Percentiles rank a stretch among this genome's conserved stretches.
Conservation (phyloP, 2,329 filamentous ascomycete genomes). For the Epichloe coenophiala region DNA sequence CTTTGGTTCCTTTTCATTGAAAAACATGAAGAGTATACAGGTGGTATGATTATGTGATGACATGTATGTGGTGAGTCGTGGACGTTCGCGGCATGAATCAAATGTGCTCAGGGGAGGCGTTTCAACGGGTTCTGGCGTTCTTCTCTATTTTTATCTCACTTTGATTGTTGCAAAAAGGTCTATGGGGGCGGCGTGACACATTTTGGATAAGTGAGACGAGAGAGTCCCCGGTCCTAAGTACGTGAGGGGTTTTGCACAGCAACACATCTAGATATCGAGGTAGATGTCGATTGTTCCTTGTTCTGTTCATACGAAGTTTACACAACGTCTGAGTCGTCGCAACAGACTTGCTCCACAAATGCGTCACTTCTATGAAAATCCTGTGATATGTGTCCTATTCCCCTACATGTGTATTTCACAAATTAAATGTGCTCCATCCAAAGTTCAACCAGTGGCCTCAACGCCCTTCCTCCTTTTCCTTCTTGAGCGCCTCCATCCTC, state of each 20-base stretch:
- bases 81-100: neutral
- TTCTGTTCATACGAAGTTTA: neutral
- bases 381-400: neutral
- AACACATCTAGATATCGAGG: neutral
- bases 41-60: constrained; percentile 1
- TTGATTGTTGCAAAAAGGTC: neutral
- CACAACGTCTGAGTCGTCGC: neutral
- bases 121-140: neutral
- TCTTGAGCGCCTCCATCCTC: constrained; percentile 38
- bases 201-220: neutral
- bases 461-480: constrained; percentile 4
- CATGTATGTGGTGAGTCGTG: neutral
- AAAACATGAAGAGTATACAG: neutral
- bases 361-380: neutral
- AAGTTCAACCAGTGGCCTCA: too few species aligned
- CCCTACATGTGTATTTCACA: too few species aligned
- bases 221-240: neutral
- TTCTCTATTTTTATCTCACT: neutral
- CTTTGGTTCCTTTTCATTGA: neutral
- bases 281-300: neutral
- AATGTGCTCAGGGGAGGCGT: neutral
- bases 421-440: too few species aligned
- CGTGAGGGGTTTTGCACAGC: neutral
- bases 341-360: neutral
- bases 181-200: neutral